Percentiles rank a stretch among this genome's conserved stretches.
phyloP scores from a whole-genome alignment of 1,284 basidiomycete species.

The Ceratobasidium sp. region DNA sequence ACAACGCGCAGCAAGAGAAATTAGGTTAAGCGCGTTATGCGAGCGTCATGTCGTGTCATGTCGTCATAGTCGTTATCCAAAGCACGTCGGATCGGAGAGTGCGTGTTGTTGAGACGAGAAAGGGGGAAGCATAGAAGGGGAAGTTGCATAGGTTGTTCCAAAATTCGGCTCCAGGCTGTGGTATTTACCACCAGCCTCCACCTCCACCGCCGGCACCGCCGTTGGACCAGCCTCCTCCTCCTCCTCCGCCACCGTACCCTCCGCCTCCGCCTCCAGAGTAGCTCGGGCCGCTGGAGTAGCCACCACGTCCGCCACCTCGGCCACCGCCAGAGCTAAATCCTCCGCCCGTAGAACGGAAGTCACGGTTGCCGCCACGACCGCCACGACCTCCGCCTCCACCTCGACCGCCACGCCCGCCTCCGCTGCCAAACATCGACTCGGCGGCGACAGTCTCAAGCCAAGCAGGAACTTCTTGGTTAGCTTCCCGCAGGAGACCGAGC shows the following conservation, averaged over 20 bases:
- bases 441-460: constrained; percentile 92
- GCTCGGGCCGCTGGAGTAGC: constrained; percentile 48
- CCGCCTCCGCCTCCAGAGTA: constrained; percentile 44
- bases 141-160: constrained; percentile 28
- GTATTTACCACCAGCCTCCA: constrained; percentile 39
- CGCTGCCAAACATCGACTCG: constrained; percentile 79
- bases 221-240: constrained; percentile 58
- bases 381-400: constrained; percentile 70
- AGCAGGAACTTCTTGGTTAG: constrained; percentile 94
- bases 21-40: constrained; percentile 37
- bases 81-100: constrained; percentile 29
- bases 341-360: constrained; percentile 59
- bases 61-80: constrained; percentile 41
- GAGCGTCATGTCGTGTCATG: constrained; percentile 39
- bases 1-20: constrained; percentile 26
- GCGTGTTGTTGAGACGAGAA: constrained; percentile 20
- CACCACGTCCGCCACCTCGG: constrained; percentile 53
- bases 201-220: constrained; percentile 60
- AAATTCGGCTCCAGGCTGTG: neutral
- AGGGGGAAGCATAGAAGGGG: constrained; percentile 22
- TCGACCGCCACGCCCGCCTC: constrained; percentile 62
- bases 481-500: constrained; percentile 92
- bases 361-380: constrained; percentile 60
- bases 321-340: constrained; percentile 51
- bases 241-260: constrained; percentile 49